Percentiles rank a stretch among this genome's conserved stretches.
phyloP scores from a whole-genome alignment of 768 basidiomycete genomes.

The Cyclocybe aegerita region DNA sequence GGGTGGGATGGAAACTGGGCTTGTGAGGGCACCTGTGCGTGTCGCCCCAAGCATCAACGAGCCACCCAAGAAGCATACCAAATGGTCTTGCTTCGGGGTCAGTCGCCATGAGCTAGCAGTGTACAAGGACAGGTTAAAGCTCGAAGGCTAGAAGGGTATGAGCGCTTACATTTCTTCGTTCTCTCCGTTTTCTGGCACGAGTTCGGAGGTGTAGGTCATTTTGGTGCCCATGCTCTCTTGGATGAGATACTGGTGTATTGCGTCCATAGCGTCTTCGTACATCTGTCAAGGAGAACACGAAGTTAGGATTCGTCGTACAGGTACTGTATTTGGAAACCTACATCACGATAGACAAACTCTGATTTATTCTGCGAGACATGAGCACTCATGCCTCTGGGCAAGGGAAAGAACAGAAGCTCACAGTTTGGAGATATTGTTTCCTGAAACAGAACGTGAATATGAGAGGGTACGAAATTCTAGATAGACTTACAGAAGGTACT shows the following conservation, averaged over 20 bases:
- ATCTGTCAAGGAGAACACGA: constrained; percentile 48
- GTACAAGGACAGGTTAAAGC: not conserved
- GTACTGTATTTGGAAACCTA: constrained; percentile 27
- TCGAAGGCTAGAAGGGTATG: not conserved
- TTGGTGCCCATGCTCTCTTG: constrained; percentile 56
- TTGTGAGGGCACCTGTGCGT: constrained; percentile 50
- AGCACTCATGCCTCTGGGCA: not conserved
- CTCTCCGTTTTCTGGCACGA: constrained; percentile 55
- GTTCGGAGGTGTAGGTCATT: constrained; percentile 80
- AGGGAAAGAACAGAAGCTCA: constrained; percentile 21
- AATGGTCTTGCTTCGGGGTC: constrained; percentile 90
- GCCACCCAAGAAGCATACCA: constrained; percentile 93
- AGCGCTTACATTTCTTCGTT: constrained; percentile 37
- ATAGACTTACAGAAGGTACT: constrained; percentile 69
- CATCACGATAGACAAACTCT: constrained; percentile 76
- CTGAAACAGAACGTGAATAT: constrained; percentile 24
- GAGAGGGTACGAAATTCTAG: not conserved
- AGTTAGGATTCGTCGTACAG: not conserved
- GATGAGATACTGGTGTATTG: constrained; percentile 74
- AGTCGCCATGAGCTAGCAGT: constrained; percentile 64
- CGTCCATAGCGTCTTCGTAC: constrained; percentile 86
- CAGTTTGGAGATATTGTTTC: constrained; percentile 85
- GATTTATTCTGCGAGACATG: constrained; percentile 53
- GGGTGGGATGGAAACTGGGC: constrained; percentile 68
- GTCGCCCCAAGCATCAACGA: constrained; percentile 90